phyloP scores from a whole-genome alignment of 495 filamentous ascomycete species.

The Monascus purpureus region DNA sequence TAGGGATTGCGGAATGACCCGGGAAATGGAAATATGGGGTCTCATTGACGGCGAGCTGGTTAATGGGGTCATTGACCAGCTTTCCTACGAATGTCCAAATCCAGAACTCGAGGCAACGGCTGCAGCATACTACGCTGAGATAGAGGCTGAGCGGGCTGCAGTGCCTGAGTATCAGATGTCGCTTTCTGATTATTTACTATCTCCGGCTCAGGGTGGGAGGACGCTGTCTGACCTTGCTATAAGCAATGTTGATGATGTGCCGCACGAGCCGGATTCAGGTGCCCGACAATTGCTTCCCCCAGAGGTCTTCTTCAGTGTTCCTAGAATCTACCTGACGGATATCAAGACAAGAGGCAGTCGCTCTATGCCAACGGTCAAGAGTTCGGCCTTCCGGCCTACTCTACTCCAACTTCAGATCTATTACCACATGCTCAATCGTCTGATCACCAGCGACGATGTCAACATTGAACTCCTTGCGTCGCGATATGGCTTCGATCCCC shows the following conservation, averaged over 20 bases:
- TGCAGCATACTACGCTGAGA: slow-evolving; percentile 19
- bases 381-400: slow-evolving; percentile 58
- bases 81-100: slow-evolving; percentile 68
- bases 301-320: slow-evolving; percentile 15
- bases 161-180: slow-evolving; percentile 40
- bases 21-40: slow-evolving; percentile 93
- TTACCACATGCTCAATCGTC: slow-evolving; percentile 63
- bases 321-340: slow-evolving; percentile 64
- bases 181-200: slow-evolving; percentile 35
- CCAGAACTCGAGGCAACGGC: slow-evolving; percentile 45
- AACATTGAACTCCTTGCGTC: slow-evolving; percentile 50
- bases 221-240: slow-evolving; percentile 17
- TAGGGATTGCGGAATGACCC: slow-evolving; percentile 62
- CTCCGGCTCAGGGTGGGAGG: slow-evolving; percentile 25
- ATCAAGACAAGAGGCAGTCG: slow-evolving; percentile 65
- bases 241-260: background rate
- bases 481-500: slow-evolving; percentile 52
- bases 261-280: background rate
- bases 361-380: slow-evolving; percentile 45
- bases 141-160: slow-evolving; percentile 17
- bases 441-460: slow-evolving; percentile 55
- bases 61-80: slow-evolving; percentile 79
- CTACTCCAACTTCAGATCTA: slow-evolving; percentile 84
- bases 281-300: slow-evolving; percentile 6
- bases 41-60: slow-evolving; percentile 68